Evolutionary conservation across 768 basidiomycete species (phyloP).

Genomic region (Xerocomus potaroensis): DNA sequence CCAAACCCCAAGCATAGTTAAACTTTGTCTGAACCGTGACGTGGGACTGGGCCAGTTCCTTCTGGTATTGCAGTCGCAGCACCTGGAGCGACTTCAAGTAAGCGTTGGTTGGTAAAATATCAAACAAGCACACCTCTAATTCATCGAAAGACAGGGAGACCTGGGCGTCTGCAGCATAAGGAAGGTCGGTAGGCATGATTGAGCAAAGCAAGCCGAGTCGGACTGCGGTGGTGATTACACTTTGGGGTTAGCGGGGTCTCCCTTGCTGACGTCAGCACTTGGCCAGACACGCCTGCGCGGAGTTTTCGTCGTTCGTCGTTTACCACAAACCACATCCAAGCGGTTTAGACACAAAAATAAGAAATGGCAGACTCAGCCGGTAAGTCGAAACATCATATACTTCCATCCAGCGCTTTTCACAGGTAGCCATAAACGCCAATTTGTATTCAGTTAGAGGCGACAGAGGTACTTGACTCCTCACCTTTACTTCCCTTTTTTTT

Average conservation of each 20-base stretch:
- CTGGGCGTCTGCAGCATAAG: constrained; percentile 94
- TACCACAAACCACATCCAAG: constrained; percentile 23
- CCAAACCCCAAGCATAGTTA: constrained; percentile 95
- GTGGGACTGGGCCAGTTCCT: constrained; percentile 77
- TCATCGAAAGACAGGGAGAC: constrained; percentile 86
- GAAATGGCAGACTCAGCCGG: constrained; percentile 52
- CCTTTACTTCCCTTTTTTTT: constrained; percentile 33
- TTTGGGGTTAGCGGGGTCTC: constrained; percentile 25
- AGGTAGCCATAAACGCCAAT: constrained; percentile 25
- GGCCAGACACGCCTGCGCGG: neutral
- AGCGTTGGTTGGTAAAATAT: neutral
- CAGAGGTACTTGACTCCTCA: constrained; percentile 33
- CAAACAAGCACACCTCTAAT: constrained; percentile 57
- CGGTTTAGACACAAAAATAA: constrained; percentile 15
- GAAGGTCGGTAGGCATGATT: constrained; percentile 74
- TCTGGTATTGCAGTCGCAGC: constrained; percentile 81
- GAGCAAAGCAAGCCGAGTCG: constrained; percentile 8
- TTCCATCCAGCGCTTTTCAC: constrained; percentile 23
- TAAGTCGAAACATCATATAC: constrained; percentile 36
- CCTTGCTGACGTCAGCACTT: constrained; percentile 25
- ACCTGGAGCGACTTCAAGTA: constrained; percentile 47
- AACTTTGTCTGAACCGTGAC: constrained; percentile 95
- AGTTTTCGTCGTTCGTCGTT: constrained; percentile 20
- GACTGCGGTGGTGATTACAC: constrained; percentile 13
- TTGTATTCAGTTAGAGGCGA: constrained; percentile 31